A percentile compares a stretch with the other conserved stretches of the same genome.
Evolutionary conservation across 768 basidiomycete species (phyloP).

Genomic region (Pulveroboletus sp.): DNA sequence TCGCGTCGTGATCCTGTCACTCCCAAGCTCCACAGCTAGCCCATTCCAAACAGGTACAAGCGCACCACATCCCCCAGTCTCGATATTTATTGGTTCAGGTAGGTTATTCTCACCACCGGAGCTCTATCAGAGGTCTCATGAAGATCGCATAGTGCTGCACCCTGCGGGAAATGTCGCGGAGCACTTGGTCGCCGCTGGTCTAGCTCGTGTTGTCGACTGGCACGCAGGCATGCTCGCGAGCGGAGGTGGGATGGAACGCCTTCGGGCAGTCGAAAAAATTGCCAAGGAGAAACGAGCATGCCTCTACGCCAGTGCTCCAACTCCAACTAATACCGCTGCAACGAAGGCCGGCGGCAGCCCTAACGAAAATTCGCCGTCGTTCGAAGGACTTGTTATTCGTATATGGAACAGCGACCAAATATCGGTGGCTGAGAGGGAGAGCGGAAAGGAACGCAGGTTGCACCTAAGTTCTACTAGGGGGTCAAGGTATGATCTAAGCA

Average conservation of each 20-base stretch:
- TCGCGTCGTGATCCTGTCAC: slow-evolving; percentile 70
- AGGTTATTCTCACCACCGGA: slow-evolving; percentile 17
- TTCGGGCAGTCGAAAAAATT: slow-evolving; percentile 75
- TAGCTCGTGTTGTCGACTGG: slow-evolving; percentile 94
- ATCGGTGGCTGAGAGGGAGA: slow-evolving; percentile 70
- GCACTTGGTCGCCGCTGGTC: slow-evolving; percentile 74
- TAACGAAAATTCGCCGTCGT: slow-evolving; percentile 47
- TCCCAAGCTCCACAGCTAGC: slow-evolving; percentile 73
- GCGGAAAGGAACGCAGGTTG: slow-evolving; percentile 71
- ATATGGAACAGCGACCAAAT: slow-evolving; percentile 93
- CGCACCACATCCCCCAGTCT: slow-evolving; percentile 60
- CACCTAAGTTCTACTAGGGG: slow-evolving; percentile 87
- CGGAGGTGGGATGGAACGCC: slow-evolving; percentile 79
- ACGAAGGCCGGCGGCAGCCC: slow-evolving; percentile 45
- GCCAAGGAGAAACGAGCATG: slow-evolving; percentile 73
- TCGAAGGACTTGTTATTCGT: slow-evolving; percentile 80
- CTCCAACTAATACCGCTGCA: slow-evolving; percentile 29
- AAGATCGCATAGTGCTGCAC: slow-evolving; percentile 56
- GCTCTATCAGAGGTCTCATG: background rate
- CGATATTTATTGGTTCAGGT: slow-evolving; percentile 87
- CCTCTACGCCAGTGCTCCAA: slow-evolving; percentile 59
- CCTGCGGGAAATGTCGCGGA: slow-evolving; percentile 95
- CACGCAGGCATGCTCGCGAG: slow-evolving; percentile 92
- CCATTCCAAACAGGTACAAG: slow-evolving; percentile 67
- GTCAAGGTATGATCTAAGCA: slow-evolving; percentile 55